A percentile compares a stretch with the other conserved stretches of the same genome.
These are phyloP conservation scores for Sporobolomyces pararoseus DNA, from an alignment of 768 basidiomycete genomes.

Conservation along the genomic window DNA sequence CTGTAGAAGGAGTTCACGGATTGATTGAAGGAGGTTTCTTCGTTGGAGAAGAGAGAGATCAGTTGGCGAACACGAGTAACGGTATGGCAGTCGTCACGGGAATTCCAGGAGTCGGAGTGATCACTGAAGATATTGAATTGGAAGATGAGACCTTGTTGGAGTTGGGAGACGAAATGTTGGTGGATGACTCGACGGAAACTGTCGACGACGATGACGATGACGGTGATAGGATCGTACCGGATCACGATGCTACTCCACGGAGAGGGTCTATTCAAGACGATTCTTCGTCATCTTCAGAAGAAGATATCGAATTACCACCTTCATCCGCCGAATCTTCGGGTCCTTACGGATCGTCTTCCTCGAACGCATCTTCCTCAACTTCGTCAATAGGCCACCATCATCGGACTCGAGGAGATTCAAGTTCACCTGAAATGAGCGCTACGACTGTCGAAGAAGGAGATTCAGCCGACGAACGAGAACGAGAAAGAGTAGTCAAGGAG, in stretches of 20 bases:
- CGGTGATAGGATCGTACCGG: not conserved
- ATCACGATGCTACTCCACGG: constrained; percentile 15
- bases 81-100: not conserved
- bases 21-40: constrained; percentile 39
- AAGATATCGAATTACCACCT: constrained; percentile 3
- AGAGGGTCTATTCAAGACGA: constrained; percentile 2
- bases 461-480: constrained; percentile 12
- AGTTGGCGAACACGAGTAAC: constrained; percentile 10
- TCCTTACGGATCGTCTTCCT: constrained; percentile 7
- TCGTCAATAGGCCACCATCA: not conserved
- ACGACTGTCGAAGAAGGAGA: constrained; percentile 1
- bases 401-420: not conserved
- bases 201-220: constrained; percentile 14
- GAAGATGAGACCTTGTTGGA: constrained; percentile 18
- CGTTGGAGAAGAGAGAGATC: constrained; percentile 31
- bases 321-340: not conserved
- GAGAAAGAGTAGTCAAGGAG: not conserved
- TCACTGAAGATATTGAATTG: constrained; percentile 11
- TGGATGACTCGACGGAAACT: constrained; percentile 33
- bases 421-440: not conserved
- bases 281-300: constrained; percentile 2
- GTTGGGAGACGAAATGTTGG: constrained; percentile 22
- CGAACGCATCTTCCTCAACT: constrained; percentile 3
- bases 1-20: constrained; percentile 40
- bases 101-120: not conserved